Base-by-base conservation (phyloP, 106 monocot species). In the Hemerocallis citrina region DNA sequence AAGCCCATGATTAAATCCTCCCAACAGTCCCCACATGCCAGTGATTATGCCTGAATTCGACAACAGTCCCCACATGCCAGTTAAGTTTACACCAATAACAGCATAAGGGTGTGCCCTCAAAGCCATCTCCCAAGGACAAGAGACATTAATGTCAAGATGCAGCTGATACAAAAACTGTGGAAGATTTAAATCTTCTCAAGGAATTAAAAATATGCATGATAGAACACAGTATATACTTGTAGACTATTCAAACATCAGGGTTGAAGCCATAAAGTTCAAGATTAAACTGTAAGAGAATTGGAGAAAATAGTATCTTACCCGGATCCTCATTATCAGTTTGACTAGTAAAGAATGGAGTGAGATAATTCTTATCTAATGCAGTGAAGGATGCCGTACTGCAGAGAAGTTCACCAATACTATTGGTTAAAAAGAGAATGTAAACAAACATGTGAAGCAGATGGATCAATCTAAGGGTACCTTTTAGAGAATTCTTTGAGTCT, bases 401-500 rank as follows among this genome's bases (percentile, higher is more conserved):
- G 28, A 33, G 6, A 21, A 58, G 10, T 35, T 9, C 52, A 52
- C 7, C 49, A 49, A 21, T 49, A 19, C 22, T 19, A 7, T 2
- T 4, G 14, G 33, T 37, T 16, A 55, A 56, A 21, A 61, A 34
- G 37, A 19, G 32, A 40, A 35, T 17, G 30, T 43, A 20, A 61
- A 7, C 29, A 62, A 38, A 42, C 19, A 61, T 4, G 25, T 33
- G 40, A 55, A 64, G 40, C 20, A 27, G 6, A 55, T 29, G 10
- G 38, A 50, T 42, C 3, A 38, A n/a, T 4, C 9, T n/a, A 44
- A 21, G 15, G 13, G 12, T 61, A 88, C 86, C 72, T 91, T 72
- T 73, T 79, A 40, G 79, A 79, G 39, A 98, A 71, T 57, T 98
- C 87, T 65, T 85, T 84, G n/a, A 98, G 79, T 72, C 67, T 98